phyloP scores from a whole-genome alignment of 1,284 basidiomycete genomes.

The Anthracocystis walkeri region DNA sequence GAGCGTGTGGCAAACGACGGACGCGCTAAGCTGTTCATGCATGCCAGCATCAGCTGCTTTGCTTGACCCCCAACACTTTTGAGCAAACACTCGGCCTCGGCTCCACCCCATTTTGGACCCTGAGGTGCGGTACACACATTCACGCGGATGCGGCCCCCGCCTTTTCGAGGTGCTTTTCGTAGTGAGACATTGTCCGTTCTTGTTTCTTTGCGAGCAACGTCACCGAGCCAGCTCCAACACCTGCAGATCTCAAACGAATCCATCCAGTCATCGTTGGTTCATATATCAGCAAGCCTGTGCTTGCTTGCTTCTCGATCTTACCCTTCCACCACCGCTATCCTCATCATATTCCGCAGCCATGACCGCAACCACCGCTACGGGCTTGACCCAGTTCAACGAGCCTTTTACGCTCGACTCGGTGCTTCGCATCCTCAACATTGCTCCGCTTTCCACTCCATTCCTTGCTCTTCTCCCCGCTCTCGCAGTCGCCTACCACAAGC shows the following conservation, averaged over 20 bases:
- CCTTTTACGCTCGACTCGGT: slow-evolving; percentile 60
- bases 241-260: too few relatives aligned
- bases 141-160: slow-evolving; percentile 20
- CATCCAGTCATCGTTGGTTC: neutral
- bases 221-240: slow-evolving; percentile 1
- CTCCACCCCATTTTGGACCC: neutral
- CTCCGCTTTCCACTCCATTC: slow-evolving; percentile 60
- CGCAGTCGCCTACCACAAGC: slow-evolving; percentile 51
- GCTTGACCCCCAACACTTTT: too few relatives aligned
- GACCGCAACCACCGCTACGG: slow-evolving; percentile 14
- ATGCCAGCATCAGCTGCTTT: too few relatives aligned
- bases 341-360: slow-evolving; percentile 7
- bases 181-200: neutral
- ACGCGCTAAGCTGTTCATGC: too few relatives aligned
- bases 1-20: too few relatives aligned
- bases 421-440: slow-evolving; percentile 46
- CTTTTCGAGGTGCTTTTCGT: neutral
- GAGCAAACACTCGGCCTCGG: too few relatives aligned
- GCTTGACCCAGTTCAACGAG: slow-evolving; percentile 33
- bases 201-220: slow-evolving; percentile 26
- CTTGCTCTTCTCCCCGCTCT: slow-evolving; percentile 57
- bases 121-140: slow-evolving; percentile 1
- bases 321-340: neutral
- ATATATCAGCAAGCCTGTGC: neutral
- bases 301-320: neutral